Base-by-base conservation (phyloP, 768 basidiomycete genomes). In the Psilocybe azurescens region DNA sequence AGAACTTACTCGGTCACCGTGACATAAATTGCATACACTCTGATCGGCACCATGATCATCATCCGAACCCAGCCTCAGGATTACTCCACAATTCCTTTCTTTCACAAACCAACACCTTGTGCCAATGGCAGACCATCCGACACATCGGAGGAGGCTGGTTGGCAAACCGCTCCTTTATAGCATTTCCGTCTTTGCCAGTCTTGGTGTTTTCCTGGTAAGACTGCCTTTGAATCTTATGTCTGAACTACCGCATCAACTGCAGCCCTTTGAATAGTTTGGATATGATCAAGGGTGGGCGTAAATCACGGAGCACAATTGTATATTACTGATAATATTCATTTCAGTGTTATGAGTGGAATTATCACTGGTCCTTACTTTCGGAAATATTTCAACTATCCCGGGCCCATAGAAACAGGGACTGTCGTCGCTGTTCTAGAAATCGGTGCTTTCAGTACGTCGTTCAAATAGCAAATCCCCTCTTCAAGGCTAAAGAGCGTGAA, bases 391-490 rank as follows among this genome's bases (percentile, higher is more conserved):
- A 78, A 91, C 62, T 83, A 88, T 18, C 95, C 94, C 16, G 83
- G 83, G 14, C 81, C 90, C 0, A 76, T 90, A 53, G 85, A 90
- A 69, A 75, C 95, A 24, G 95, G 94, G n/a, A 94, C 93, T 18
- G 95, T 98, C 91, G 95, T 97, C 44, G 93, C 95, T n/a, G 89
- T 96, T 5, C 79, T 97, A 36, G 95, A 98, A 75, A 83, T 98
- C 38, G 95, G 95, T 48, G 95, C 95, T 41, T 89, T 97, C 73
- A 83, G 94, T 93, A 70, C 47, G 88, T 78, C 10, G 18, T 10
- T 11, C 29, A 50, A 33, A 41, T 58, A 33, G n/a, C 41, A 28
- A 30, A 18, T 28, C 13, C 47, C 24, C 20, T 18, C 32, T 16
- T 2, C 0, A 24, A 56, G 18, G 47, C 46, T 41, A 51, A 58